Conservation (phyloP, 139 green algal genomes). For the Chlorella ohadii region DNA sequence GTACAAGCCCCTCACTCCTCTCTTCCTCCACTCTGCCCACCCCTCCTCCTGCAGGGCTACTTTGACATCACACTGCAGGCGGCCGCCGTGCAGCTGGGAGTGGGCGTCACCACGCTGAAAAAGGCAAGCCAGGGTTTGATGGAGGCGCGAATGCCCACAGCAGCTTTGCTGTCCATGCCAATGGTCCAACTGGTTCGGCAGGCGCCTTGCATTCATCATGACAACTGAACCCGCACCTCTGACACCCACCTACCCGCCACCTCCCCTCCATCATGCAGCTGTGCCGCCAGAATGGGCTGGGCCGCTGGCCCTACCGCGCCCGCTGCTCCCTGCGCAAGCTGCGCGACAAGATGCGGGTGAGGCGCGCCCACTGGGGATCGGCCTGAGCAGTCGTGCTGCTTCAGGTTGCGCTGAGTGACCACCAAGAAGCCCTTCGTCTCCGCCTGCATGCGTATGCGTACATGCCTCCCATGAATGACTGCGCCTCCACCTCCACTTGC, state of each 20-base stretch:
- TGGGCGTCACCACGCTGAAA: slow-evolving; percentile 39
- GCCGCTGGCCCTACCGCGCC: slow-evolving; percentile 22
- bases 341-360: slow-evolving; percentile 26
- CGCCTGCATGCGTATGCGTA: too few relatives aligned
- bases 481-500: too few relatives aligned
- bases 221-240: too few relatives aligned
- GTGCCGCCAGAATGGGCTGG: slow-evolving; percentile 32
- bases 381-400: too few relatives aligned
- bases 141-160: not conserved
- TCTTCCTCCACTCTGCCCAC: not conserved
- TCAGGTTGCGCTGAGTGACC: too few relatives aligned
- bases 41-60: slow-evolving; percentile 16
- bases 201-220: too few relatives aligned
- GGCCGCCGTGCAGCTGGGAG: slow-evolving; percentile 23
- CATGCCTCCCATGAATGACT: too few relatives aligned
- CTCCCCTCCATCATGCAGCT: not conserved
- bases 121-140: not conserved
- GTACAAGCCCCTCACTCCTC: not conserved
- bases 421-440: too few relatives aligned
- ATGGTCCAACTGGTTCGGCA: too few relatives aligned
- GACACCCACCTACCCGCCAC: not conserved
- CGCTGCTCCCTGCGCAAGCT: slow-evolving; percentile 32
- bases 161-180: too few relatives aligned
- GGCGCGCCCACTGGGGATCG: too few relatives aligned
- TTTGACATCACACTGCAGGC: slow-evolving; percentile 30